Evolutionary conservation across 2,329 filamentous ascomycete genomes (phyloP).

Genomic region (Ophiocordyceps robertsii): DNA sequence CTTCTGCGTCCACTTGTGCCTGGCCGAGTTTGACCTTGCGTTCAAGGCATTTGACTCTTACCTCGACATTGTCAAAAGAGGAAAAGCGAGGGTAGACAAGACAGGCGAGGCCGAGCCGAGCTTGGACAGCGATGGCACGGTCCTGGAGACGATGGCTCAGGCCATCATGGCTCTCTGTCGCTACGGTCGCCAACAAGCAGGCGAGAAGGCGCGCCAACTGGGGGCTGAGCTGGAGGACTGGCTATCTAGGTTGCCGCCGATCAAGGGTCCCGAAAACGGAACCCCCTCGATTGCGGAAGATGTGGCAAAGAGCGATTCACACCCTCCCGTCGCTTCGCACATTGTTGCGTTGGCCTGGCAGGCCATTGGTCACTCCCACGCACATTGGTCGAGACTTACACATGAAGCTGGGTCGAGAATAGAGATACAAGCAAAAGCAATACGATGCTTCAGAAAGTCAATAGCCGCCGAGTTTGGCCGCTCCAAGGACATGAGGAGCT

Average conservation of each 20-base stretch:
- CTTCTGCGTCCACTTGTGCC: constrained; percentile 73
- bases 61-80: constrained; percentile 72
- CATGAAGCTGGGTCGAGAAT: constrained; percentile 59
- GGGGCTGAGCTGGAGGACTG: constrained; percentile 60
- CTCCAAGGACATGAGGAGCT: constrained; percentile 56
- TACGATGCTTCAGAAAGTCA: constrained; percentile 61
- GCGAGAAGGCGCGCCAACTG: constrained; percentile 65
- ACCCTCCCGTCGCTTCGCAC: constrained; percentile 37
- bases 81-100: constrained; percentile 73
- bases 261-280: constrained; percentile 12
- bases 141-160: constrained; percentile 66
- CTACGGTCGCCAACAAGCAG: constrained; percentile 62
- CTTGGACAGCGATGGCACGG: constrained; percentile 65
- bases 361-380: constrained; percentile 72
- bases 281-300: constrained; percentile 15
- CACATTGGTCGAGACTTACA: constrained; percentile 76
- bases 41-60: constrained; percentile 89
- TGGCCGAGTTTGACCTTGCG: constrained; percentile 86
- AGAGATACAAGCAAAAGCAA: constrained; percentile 64
- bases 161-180: constrained; percentile 71
- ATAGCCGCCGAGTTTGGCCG: constrained; percentile 53
- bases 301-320: constrained; percentile 17
- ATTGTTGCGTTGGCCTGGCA: constrained; percentile 63
- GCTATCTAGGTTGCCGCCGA: constrained; percentile 45
- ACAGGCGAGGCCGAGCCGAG: constrained; percentile 55